Evolutionary conservation across 768 basidiomycete genomes (phyloP).

Genomic region (Panaeolus papilionaceus): DNA sequence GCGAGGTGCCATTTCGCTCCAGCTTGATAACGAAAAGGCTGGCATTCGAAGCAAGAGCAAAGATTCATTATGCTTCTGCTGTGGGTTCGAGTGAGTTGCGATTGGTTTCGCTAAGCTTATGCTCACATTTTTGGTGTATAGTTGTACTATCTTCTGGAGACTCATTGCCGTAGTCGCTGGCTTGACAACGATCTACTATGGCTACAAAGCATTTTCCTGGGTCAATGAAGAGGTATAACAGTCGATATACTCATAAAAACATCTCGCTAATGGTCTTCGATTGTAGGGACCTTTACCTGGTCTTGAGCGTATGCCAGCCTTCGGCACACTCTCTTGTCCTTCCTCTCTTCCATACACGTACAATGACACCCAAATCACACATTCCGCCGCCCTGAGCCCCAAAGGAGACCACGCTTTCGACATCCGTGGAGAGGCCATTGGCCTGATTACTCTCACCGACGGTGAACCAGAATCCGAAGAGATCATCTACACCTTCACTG

Average conservation of each 20-base stretch:
- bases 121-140: background rate
- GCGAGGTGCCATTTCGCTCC: slow-evolving; percentile 6
- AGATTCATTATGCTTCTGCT: background rate
- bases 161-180: slow-evolving; percentile 1
- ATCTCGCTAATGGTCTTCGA: background rate
- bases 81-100: slow-evolving; percentile 4
- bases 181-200: background rate
- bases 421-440: slow-evolving; percentile 52
- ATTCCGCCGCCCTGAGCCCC: slow-evolving; percentile 40
- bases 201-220: slow-evolving; percentile 7
- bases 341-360: slow-evolving; percentile 50
- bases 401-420: slow-evolving; percentile 55
- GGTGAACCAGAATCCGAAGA: slow-evolving; percentile 46
- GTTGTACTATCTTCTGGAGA: slow-evolving; percentile 4
- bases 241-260: background rate
- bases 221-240: background rate
- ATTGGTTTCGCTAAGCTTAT: background rate
- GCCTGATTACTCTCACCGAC: slow-evolving; percentile 55
- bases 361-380: slow-evolving; percentile 40
- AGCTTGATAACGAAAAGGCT: background rate
- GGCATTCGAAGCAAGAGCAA: background rate
- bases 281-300: background rate
- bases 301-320: slow-evolving; percentile 61
- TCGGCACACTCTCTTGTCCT: slow-evolving; percentile 57
- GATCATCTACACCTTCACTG: slow-evolving; percentile 54